A percentile compares a stretch with the other conserved stretches of the same genome.
phyloP scores from a whole-genome alignment of 352 stramenopile genomes.

The Phytopythium aichiense region DNA sequence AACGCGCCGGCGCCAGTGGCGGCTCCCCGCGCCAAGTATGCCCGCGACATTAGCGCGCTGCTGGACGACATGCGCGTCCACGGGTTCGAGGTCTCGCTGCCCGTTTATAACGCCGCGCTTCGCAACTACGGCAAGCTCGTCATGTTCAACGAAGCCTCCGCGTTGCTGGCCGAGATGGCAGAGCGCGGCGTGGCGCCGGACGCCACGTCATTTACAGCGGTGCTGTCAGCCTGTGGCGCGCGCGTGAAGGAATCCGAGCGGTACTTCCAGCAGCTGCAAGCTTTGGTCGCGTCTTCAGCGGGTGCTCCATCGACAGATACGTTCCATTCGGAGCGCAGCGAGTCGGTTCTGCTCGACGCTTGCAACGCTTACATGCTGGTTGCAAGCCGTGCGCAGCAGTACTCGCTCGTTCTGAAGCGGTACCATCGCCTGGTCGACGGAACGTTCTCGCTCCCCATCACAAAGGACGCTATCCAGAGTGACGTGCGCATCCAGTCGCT shows the following conservation, averaged over 20 bases:
- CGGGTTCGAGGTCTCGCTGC: constrained; percentile 29
- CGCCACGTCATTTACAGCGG: constrained; percentile 48
- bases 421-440: constrained; percentile 18
- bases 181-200: constrained; percentile 32
- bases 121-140: constrained; percentile 45
- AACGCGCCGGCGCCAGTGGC: constrained; percentile 27
- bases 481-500: constrained; percentile 60
- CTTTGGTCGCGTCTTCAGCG: constrained; percentile 4
- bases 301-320: not conserved
- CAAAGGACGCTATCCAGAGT: constrained; percentile 25
- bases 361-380: constrained; percentile 33
- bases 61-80: constrained; percentile 44
- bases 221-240: constrained; percentile 47
- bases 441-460: not conserved
- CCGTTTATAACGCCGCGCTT: constrained; percentile 61
- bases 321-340: constrained; percentile 5
- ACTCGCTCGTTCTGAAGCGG: constrained; percentile 32
- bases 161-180: constrained; percentile 43
- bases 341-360: constrained; percentile 20
- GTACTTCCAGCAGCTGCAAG: constrained; percentile 42
- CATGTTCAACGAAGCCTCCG: constrained; percentile 29
- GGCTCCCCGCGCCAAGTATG: constrained; percentile 35
- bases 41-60: constrained; percentile 38
- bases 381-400: constrained; percentile 36
- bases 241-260: constrained; percentile 34